Base-by-base conservation (phyloP, 2,329 filamentous ascomycete species). In the Orbilia brochopaga region DNA sequence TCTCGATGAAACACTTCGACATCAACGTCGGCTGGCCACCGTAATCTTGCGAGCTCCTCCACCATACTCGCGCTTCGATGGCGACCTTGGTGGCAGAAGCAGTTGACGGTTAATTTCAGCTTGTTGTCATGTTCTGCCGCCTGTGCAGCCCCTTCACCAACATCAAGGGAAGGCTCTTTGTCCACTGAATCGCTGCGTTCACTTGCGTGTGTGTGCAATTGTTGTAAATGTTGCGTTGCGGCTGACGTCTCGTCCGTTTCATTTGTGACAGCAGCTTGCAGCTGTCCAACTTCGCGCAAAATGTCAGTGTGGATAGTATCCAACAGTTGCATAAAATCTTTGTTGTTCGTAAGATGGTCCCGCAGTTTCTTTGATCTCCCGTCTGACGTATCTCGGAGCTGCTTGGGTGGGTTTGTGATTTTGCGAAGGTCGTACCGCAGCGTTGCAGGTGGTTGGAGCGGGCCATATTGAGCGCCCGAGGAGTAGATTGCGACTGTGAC, bases 281-380 rank as follows among this genome's bases (percentile, higher is more conserved):
- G 60, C 17, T 42, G 56, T 65, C 60, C 67, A 52, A 72, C 53
- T 44, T 72, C 58, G 42, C 30, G 37, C 23, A 72, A 32, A 32
- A 72, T 72, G 56, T 72, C 67, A 7, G 11, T 53, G 8, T 48
- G 55, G 23, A 72, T 72, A 24, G 60, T 48, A 53, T 61, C 50
- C 52, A 72, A 65, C 42, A 72, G 37, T 17, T 48, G 35, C n/a
- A 65, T 23, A 30, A 72, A 72, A 4, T 65, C 55, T 10, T 40
- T 19, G 13, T 72, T 55, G 51, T 55, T 53, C 40, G 60, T 55
- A 1, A 72, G 40, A 50, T 72, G 67, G 46, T 72, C 60, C 23
- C 67, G 35, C 2, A 72, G 60, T 40, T 65, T 72, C 67, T 72
- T 72, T 72, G 67, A 72, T 27, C 67, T 72, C 24, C 60, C 67